Percentiles rank a stretch among this genome's conserved stretches.
Evolutionary conservation across 768 basidiomycete genomes (phyloP).

Genomic region (Phaeolepiota aurea): DNA sequence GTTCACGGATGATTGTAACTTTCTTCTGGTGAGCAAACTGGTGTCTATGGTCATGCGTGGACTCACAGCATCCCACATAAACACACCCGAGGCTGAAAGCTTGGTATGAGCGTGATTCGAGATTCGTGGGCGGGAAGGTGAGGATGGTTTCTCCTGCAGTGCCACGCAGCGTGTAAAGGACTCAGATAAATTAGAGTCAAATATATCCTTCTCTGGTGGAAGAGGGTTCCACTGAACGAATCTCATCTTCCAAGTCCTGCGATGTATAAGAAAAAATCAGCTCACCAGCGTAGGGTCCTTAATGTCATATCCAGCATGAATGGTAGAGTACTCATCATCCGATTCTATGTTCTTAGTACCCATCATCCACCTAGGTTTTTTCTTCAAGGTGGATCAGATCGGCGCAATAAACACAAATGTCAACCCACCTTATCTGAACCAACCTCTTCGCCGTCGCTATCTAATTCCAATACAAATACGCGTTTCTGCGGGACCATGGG

Average conservation of each 20-base stretch:
- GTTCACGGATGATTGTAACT: no score
- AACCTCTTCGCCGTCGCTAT: constrained; percentile 1
- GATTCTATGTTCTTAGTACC: not conserved
- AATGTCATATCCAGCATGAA: constrained; percentile 6
- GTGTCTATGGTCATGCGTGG: no score
- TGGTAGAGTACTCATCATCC: constrained; percentile 6
- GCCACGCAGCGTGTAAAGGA: no score
- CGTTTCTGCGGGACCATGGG: no score
- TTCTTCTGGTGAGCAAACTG: no score
- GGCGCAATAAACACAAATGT: not conserved
- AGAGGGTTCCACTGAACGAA: no score
- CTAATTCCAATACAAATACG: not conserved
- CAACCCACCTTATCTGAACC: not conserved
- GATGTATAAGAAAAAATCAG: no score
- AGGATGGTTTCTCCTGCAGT: no score
- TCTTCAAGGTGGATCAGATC: not conserved
- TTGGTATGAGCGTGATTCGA: constrained; percentile 3
- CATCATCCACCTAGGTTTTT: not conserved
- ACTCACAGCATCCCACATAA: constrained; percentile 10
- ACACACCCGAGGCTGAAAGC: constrained; percentile 1
- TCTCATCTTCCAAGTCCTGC: no score
- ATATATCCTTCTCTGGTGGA: no score
- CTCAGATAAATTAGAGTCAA: no score
- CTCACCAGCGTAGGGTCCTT: not conserved
- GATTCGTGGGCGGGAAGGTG: no score